phyloP scores from a whole-genome alignment of 2,329 filamentous ascomycete species.

The Diaporthe aspalathi region DNA sequence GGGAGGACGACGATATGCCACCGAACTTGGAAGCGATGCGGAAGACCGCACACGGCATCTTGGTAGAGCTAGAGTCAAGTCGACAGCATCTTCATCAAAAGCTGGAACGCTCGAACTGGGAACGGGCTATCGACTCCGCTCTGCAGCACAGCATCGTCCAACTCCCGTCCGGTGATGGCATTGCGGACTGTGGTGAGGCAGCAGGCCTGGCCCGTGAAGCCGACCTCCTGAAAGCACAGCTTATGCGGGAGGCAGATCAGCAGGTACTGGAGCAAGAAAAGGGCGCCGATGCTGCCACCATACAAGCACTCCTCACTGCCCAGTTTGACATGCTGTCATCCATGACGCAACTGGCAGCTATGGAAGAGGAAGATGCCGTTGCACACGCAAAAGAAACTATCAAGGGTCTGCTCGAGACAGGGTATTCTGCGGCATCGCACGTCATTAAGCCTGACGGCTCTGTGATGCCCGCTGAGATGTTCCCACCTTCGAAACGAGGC shows the following conservation, averaged over 20 bases:
- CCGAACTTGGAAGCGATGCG: constrained; percentile 79
- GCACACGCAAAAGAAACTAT: constrained; percentile 82
- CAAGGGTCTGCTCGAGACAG: constrained; percentile 80
- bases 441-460: constrained; percentile 90
- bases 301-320: constrained; percentile 86
- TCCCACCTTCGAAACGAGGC: constrained; percentile 76
- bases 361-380: constrained; percentile 87
- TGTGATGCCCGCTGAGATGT: constrained; percentile 69
- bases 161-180: constrained; percentile 76
- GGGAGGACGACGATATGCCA: constrained; percentile 77
- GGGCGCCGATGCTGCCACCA: constrained; percentile 77
- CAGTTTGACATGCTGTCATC: constrained; percentile 93
- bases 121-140: constrained; percentile 86
- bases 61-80: constrained; percentile 89
- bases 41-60: constrained; percentile 88
- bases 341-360: constrained; percentile 81
- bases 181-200: constrained; percentile 74
- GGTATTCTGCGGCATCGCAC: constrained; percentile 79
- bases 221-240: constrained; percentile 85
- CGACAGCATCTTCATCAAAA: constrained; percentile 91
- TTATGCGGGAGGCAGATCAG: constrained; percentile 81
- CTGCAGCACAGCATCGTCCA: constrained; percentile 86
- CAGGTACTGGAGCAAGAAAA: constrained; percentile 88
- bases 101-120: constrained; percentile 85
- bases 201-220: constrained; percentile 82